Evolutionary conservation across 2,329 filamentous ascomycete species (phyloP).

Genomic region (Xylariaceae sp.): DNA sequence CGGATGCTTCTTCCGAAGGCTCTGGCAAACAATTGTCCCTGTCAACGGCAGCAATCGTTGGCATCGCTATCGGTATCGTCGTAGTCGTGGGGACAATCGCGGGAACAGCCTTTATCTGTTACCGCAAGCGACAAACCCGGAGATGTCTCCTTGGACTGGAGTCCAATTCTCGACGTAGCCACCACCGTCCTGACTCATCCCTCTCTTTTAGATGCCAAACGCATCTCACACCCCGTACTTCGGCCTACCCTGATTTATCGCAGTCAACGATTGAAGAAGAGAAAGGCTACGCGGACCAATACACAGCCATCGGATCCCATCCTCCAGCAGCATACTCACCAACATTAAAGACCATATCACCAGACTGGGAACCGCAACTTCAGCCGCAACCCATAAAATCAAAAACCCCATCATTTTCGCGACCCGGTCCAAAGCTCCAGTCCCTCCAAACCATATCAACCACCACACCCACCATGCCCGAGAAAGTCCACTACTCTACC

Average conservation of each 20-base stretch:
- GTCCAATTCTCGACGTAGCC: constrained; percentile 18
- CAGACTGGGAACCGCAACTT: not conserved
- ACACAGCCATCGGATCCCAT: constrained; percentile 22
- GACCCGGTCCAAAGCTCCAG: constrained; percentile 10
- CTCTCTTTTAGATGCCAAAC: constrained; percentile 53
- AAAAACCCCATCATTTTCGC: constrained; percentile 10
- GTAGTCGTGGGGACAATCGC: constrained; percentile 37
- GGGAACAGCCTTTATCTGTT: constrained; percentile 43
- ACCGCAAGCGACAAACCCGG: constrained; percentile 44
- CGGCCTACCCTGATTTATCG: constrained; percentile 30
- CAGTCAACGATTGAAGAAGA: constrained; percentile 29
- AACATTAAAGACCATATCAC: not conserved
- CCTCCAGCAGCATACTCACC: constrained; percentile 18
- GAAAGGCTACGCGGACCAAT: constrained; percentile 18
- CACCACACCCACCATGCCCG: constrained; percentile 24
- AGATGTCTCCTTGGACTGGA: constrained; percentile 28
- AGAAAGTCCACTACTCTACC: constrained; percentile 30
- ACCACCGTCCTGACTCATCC: constrained; percentile 41
- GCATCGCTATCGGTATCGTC: constrained; percentile 41
- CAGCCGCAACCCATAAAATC: not conserved
- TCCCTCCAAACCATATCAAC: constrained; percentile 28
- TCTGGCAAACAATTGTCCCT: constrained; percentile 24
- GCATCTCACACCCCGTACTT: constrained; percentile 39
- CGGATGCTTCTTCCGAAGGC: constrained; percentile 31
- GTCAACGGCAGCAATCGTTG: constrained; percentile 41